Percentiles rank a stretch among this genome's conserved stretches.
These are phyloP conservation scores for Nyssa sinensis DNA, from an alignment of 148 eudicot species.

Conservation along the genomic window DNA sequence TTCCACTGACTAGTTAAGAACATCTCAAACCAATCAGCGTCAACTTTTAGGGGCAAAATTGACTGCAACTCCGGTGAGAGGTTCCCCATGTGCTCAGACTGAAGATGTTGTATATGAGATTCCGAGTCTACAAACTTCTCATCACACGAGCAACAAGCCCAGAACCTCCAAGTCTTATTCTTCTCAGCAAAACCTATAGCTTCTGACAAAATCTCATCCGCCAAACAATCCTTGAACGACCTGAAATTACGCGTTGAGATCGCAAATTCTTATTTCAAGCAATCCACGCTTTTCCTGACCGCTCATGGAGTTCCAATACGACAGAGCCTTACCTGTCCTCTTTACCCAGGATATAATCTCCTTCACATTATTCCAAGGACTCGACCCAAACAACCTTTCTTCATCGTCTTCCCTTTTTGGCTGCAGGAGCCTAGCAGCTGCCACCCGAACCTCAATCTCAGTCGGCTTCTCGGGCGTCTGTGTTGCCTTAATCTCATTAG, in stretches of 20 bases:
- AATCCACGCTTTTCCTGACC: no score
- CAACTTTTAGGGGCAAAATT: background rate
- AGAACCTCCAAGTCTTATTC: conserved; percentile 7
- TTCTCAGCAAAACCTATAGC: background rate
- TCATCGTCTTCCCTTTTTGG: no score
- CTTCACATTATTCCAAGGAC: background rate
- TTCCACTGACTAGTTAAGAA: conserved; percentile 10
- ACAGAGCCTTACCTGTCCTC: no score
- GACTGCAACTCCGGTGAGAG: background rate
- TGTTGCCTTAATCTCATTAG: no score
- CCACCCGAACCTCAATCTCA: no score
- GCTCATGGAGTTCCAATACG: background rate
- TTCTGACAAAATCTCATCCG: background rate
- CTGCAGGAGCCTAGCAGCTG: no score
- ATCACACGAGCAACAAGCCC: conserved; percentile 1
- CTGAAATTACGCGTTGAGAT: no score
- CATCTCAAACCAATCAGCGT: conserved; percentile 2
- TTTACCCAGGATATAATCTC: no score
- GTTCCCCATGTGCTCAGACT: background rate
- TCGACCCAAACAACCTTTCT: background rate
- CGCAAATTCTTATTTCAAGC: no score
- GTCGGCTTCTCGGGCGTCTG: background rate
- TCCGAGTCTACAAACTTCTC: background rate
- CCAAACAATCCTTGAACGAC: background rate
- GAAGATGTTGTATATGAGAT: background rate